Evolutionary conservation across 2,329 filamentous ascomycete genomes (phyloP).

Genomic region (Colletotrichum sp.): DNA sequence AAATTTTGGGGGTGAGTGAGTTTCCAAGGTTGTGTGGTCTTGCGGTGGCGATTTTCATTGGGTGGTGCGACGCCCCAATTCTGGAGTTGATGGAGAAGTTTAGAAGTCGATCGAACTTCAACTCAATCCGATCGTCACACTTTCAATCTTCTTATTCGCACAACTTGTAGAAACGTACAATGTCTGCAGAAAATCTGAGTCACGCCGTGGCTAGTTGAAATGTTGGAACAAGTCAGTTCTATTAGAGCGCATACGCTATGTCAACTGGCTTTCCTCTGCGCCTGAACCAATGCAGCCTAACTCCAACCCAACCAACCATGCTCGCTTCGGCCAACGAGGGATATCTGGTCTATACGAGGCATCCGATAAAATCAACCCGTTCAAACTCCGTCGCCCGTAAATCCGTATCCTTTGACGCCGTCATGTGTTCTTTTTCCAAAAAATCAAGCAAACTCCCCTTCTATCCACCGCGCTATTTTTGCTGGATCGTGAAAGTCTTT

Average conservation of each 20-base stretch:
- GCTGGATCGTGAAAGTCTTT: not conserved
- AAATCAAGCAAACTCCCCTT: conserved; percentile 5
- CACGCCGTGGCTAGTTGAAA: not conserved
- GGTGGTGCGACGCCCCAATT: not conserved
- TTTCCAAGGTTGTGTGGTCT: not conserved
- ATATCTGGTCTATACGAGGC: conserved; percentile 14
- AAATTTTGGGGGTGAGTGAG: conserved; percentile 6
- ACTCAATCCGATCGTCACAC: not conserved
- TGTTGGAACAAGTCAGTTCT: not conserved
- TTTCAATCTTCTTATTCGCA: not conserved
- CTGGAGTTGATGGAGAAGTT: conserved; percentile 18
- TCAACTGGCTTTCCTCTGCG: not conserved
- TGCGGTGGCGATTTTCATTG: conserved; percentile 17
- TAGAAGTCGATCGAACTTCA: conserved; percentile 9
- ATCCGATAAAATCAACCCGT: not conserved
- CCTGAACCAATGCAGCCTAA: not conserved
- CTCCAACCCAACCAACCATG: not conserved
- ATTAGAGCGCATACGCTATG: conserved; percentile 3
- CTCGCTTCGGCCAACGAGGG: not conserved
- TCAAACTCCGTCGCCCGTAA: not conserved
- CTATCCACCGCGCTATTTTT: conserved; percentile 3
- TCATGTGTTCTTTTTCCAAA: not conserved
- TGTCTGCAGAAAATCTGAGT: not conserved
- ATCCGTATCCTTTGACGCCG: not conserved
- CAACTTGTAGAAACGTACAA: not conserved